A percentile compares a stretch with the other conserved stretches of the same genome.
These are phyloP conservation scores for Trichosporon faecale DNA, from an alignment of 1,284 basidiomycete species.

Conservation along the genomic window DNA sequence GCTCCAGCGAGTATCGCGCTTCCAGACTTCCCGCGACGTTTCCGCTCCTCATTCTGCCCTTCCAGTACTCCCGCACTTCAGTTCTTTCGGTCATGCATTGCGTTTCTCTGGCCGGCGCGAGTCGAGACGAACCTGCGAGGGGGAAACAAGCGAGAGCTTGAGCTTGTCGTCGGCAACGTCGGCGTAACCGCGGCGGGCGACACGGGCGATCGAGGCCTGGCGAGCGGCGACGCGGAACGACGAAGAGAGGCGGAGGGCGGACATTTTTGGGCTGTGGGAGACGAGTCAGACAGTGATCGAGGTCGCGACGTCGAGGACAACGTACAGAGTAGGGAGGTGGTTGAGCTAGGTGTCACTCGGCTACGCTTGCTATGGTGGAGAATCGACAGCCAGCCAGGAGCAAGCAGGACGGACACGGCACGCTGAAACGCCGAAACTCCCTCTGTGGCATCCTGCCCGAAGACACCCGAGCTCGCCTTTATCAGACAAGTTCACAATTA, in stretches of 20 bases:
- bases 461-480: background rate
- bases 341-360: constrained; percentile 10
- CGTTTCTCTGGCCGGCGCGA: background rate
- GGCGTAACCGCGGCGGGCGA: constrained; percentile 76
- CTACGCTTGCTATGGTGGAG: constrained; percentile 8
- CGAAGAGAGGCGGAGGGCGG: constrained; percentile 43
- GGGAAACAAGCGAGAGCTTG: constrained; percentile 86
- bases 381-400: constrained; percentile 10
- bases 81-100: background rate
- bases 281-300: constrained; percentile 9
- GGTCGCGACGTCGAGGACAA: background rate
- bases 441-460: background rate
- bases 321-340: constrained; percentile 9
- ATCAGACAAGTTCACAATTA: background rate
- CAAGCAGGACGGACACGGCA: constrained; percentile 2
- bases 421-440: constrained; percentile 11
- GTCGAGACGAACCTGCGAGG: constrained; percentile 74
- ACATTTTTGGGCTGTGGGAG: constrained; percentile 32
- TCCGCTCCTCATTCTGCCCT: background rate
- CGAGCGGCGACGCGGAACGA: constrained; percentile 49
- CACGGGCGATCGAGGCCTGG: constrained; percentile 42
- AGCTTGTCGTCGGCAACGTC: constrained; percentile 60
- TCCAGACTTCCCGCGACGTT: background rate
- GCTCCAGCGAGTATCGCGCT: background rate
- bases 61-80: background rate